Evolutionary conservation across 495 filamentous ascomycete species (phyloP), one percentile per base, ranked within the genome.

Genomic region (Aspergillus coremiiformis): DNA sequence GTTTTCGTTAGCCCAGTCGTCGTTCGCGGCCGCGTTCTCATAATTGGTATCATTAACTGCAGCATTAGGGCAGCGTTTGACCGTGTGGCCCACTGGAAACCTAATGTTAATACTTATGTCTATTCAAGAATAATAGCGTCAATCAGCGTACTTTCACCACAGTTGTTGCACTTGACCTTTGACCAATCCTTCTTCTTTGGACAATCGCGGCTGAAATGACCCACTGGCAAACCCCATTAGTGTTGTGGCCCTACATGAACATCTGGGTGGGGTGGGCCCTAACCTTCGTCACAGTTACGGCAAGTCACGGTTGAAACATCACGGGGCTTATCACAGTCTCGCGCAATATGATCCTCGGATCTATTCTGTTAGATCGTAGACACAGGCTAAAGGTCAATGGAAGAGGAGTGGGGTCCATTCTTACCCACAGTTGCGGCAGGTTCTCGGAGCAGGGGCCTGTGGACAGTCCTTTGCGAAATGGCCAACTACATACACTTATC

Each of bases 401-500:
- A 41, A 21, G 8, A n/a, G 2, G 15, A 23, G 5, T 8, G 12
- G 15, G n/a, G 15, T 43, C 17, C 8, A 1, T 5, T 65, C 68
- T 65, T 65, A 78, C 74, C 76, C 79, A 61, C 84, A 87, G 65
- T 86, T 87, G 49, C 74, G 84, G 59, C 84, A 88, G 35, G 70
- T 76, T 20, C 69, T 68, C 42, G 75, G 67, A 20, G 71, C 71
- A 35, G 68, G 64, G 17, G 62, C 71, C 56, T 81, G 73, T 26
- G 88, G 89, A 60, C 92, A 96, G 55, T 95, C 89, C 51, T 80
- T 80, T 3, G 86, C 80, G 66, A 91, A 93, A 57, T 96, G 92
- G 4, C 91, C 91, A 47, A 78, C 85, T 90, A 22, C 39, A 60
- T 51, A 6, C 17, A 41, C 17, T 35, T 35, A 39, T 42, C 10